These are phyloP conservation scores for Pythium inflatum DNA, from an alignment of 352 stramenopile genomes.

Conservation along the genomic window DNA sequence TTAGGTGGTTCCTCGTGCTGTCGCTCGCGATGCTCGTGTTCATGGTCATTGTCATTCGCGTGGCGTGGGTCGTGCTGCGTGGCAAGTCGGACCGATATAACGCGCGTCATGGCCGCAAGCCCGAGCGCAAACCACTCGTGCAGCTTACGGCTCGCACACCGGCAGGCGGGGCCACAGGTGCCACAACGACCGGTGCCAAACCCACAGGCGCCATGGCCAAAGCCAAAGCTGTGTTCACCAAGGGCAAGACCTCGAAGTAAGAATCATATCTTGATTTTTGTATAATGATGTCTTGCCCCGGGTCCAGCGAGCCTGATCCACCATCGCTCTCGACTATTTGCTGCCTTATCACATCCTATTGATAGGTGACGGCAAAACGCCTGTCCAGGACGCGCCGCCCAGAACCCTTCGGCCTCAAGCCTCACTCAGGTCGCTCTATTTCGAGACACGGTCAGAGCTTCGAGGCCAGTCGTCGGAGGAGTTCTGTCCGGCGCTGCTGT, in stretches of 20 bases:
- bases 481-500: no score
- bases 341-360: no score
- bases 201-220: constrained; percentile 4
- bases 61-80: constrained; percentile 30
- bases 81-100: constrained; percentile 26
- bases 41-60: constrained; percentile 30
- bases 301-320: no score
- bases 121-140: constrained; percentile 31
- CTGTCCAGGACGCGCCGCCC: no score
- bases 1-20: constrained; percentile 31
- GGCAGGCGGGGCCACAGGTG: background rate
- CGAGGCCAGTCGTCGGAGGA: no score
- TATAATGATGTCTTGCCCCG: no score
- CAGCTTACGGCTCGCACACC: constrained; percentile 6
- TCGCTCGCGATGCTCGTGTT: constrained; percentile 22
- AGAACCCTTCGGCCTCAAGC: no score
- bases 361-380: no score
- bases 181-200: background rate
- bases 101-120: constrained; percentile 17
- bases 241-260: constrained; percentile 15
- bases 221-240: background rate
- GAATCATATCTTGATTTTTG: background rate
- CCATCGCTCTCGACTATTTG: no score
- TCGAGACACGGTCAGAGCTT: no score
- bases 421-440: no score